phyloP scores from a whole-genome alignment of 352 stramenopile species.

The Globisporangium radiosum region DNA sequence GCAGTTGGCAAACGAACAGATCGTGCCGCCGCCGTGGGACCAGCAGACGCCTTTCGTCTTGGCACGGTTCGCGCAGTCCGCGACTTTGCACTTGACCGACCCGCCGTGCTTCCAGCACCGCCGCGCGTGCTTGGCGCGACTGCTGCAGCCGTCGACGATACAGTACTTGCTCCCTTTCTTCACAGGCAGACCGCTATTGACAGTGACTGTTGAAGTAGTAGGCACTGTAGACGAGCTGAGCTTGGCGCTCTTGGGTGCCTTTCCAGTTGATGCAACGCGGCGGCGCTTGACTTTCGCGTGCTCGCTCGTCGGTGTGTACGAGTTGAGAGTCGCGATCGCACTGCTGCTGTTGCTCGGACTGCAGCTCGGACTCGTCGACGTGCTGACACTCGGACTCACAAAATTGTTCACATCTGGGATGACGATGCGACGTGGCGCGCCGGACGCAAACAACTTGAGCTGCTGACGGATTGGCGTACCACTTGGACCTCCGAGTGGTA shows the following conservation, averaged over 20 bases:
- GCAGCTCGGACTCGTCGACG: conserved; percentile 10
- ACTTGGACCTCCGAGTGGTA: background rate
- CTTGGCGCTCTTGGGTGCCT: background rate
- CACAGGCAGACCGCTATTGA: background rate
- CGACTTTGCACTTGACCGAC: conserved; percentile 53
- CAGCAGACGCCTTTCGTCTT: conserved; percentile 61
- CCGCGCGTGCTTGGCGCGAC: conserved; percentile 43
- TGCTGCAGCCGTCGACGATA: conserved; percentile 41
- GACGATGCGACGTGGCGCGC: background rate
- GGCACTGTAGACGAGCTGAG: background rate
- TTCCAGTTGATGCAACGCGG: background rate
- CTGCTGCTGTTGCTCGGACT: background rate
- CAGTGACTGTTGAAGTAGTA: background rate
- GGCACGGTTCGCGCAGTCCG: conserved; percentile 41
- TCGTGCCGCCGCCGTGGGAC: conserved; percentile 50
- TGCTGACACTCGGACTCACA: background rate
- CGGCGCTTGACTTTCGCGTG: conserved; percentile 8
- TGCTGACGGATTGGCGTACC: too few relatives aligned
- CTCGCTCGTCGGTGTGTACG: conserved; percentile 7
- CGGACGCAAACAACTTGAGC: too few relatives aligned
- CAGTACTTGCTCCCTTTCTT: conserved; percentile 60
- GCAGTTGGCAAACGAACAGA: conserved; percentile 37
- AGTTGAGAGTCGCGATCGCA: background rate
- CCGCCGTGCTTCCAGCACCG: conserved; percentile 53
- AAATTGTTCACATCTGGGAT: background rate